Conservation (phyloP, 2,329 filamentous ascomycete species). For the Monosporascus sp. region DNA sequence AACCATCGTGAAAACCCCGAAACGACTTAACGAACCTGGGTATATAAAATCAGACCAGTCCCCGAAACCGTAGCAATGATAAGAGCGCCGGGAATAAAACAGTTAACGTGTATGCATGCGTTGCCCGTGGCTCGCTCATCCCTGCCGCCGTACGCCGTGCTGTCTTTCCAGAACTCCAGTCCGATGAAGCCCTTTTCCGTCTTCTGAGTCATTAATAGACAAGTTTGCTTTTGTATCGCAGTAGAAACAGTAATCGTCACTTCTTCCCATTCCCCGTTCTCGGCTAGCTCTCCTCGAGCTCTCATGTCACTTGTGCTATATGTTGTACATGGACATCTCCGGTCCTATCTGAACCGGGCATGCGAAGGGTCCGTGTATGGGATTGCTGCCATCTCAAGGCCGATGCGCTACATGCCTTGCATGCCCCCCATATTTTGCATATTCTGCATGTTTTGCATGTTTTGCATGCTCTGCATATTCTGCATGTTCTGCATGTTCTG, state of each 20-base stretch:
- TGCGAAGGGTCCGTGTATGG: too few relatives aligned
- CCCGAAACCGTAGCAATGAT: background rate
- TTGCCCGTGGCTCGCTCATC: background rate
- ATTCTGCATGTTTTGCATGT: constrained; percentile 16
- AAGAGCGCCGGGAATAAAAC: background rate
- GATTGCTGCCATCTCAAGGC: background rate
- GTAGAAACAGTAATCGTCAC: too few relatives aligned
- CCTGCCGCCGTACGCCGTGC: background rate
- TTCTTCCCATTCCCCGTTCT: too few relatives aligned
- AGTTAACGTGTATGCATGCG: background rate
- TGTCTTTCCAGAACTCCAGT: background rate
- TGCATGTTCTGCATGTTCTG: constrained; percentile 38
- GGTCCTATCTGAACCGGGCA: too few relatives aligned
- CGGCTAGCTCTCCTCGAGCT: too few relatives aligned
- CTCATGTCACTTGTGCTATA: too few relatives aligned
- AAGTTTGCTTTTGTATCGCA: too few relatives aligned
- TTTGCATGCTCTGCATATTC: constrained; percentile 44
- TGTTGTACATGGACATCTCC: too few relatives aligned
- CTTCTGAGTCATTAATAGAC: too few relatives aligned
- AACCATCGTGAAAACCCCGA: too few relatives aligned
- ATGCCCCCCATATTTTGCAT: constrained; percentile 35
- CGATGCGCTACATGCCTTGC: constrained; percentile 37
- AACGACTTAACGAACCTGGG: too few relatives aligned
- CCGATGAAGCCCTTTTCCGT: background rate
- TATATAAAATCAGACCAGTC: background rate